Base-by-base conservation (phyloP, 2,329 filamentous ascomycete species). In the Periconia digitata region DNA sequence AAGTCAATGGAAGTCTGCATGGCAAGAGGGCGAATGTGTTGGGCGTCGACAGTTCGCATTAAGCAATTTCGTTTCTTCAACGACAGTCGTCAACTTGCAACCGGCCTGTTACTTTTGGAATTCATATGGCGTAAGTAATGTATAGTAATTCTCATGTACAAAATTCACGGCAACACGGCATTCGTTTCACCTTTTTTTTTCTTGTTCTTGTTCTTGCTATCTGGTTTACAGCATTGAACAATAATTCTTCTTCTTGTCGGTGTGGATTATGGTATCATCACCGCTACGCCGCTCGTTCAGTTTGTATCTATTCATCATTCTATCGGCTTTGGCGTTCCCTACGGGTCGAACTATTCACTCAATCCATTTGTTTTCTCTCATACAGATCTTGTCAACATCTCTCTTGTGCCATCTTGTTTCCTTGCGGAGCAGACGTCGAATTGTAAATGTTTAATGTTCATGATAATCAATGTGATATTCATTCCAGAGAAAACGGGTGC, bases 1-100 rank as follows among this genome's bases (percentile, higher is more conserved):
- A 73, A 53, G 71, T 77, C 38, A 74, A 74, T 44, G 72, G 74
- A 50, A 75, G 73, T 44, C 57, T 77, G 18, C 75, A 77, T 36
- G 75, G 75, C 27, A 70, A 72, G 50, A 70, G 72, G 23, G 74
- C 72, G 12, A 75, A 74, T 44, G 73, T 77, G 43, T 61, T 78
- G 34, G 72, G 74, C 6, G 66, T 76, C 36, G 74, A 77, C 53
- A 75, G 72, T 54, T 67, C 64, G 41, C 67, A 70, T 53, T 74
- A 52, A 57, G 34, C 18, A 21, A 65, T 10, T 62, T 8, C 34
- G 18, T 45, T 47, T 51, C 49, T 42, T 52, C 39, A 50, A 59
- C 50, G 53, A 53, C 52, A 47, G 41, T 38, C 15, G 36, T 27
- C 39, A 45, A 45, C 12, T 32, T 42, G 18, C 22, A 23, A 3